Base-by-base conservation (phyloP, 345 rosid species). In the Pelargonium nanum region DNA sequence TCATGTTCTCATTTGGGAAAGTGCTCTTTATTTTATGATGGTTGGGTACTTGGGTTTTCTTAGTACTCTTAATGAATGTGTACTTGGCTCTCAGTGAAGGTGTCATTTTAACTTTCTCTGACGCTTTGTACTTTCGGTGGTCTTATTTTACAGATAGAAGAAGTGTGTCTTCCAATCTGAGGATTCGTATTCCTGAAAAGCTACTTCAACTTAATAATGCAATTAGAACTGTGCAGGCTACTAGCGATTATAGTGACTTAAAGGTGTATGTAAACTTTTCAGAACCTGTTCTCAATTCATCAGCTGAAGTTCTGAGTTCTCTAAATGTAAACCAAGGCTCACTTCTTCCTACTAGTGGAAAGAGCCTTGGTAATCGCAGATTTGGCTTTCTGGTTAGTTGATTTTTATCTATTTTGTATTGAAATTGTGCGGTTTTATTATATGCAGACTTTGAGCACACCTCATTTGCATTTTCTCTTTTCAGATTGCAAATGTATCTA, bases 261-360 rank as follows among this genome's bases (percentile, higher is more conserved):
- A 87, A 83, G 76, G 75, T 83, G 70, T 87, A 73, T 65, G 66
- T 92, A 69, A 86, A 89, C 78, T 92, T 92, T 74, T 85, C 98
- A 4, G 67, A 72, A 68, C 86, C 95, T n/a, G 62, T 92, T 70
- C 71, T 82, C 40, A 92, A 89, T 66, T 79, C 96, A 53, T 80
- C 96, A 6, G 56, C 72, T 2, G 82, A 92, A 59, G 70, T 92
- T 73, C 76, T 78, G 54, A 74, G 65, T 59, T 75, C 77, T 64
- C 67, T 92, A 20, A 76, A 71, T 51, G 30, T 65, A 70, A 92
- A 72, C 67, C 81, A 75, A 50, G 95, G 96, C 23, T 55, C 57
- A 55, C 80, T 91, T 80, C 69, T 77, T 79, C 90, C 86, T 5
- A 66, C 83, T 26, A 65, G 48, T 64, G 87, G 85, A 20, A 62